Evolutionary conservation across 305 asterid species (phyloP), one percentile per base, ranked within the genome.

Genomic region (Solanum chacoense): DNA sequence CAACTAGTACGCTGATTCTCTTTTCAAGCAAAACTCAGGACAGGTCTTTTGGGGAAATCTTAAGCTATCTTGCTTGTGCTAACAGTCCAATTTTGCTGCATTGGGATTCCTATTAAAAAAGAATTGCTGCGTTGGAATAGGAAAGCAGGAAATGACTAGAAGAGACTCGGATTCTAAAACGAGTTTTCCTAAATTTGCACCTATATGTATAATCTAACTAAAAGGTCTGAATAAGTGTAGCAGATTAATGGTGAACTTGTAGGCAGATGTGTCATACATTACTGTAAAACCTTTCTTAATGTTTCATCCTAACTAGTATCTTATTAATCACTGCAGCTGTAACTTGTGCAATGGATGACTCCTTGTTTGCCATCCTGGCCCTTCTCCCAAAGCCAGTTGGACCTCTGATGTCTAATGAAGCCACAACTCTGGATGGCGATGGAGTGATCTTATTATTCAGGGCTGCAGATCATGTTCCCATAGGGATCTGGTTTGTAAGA

Each of bases 311-410:
- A 29, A 81, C 38, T 29, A 87, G 42, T 90, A 81, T 84, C 88
- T 55, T 90, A 36, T 89, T 91, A 36, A 72, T 90, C 24, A 73
- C 18, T 92, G 93, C 95, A 97, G 99, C 93, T 90, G 90, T 97
- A 89, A 85, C 96, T 74, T 96, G 96, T 91, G 93, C 99, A 4
- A 35, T 77, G 93, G 95, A 90, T 88, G 90, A 75, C 88, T 93
- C 96, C 87, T 91, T 92, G 79, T 94, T 97, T 89, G 98, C 98
- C 84, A 96, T 95, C 90, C 98, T 97, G 89, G 93, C 94, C 80
- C 91, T 88, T 91, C 96, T 87, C 86, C 88, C 92, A 73, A 87
- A 90, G 84, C 40, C 90, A 79, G 78, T 92, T 63, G 87, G 87
- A 67, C 22, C 26, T 37, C 24, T 7, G 73, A 93, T 85, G 88